A percentile compares a stretch with the other conserved stretches of the same genome.
Evolutionary conservation across 495 filamentous ascomycete genomes (phyloP).

Genomic region (Podospora comata): DNA sequence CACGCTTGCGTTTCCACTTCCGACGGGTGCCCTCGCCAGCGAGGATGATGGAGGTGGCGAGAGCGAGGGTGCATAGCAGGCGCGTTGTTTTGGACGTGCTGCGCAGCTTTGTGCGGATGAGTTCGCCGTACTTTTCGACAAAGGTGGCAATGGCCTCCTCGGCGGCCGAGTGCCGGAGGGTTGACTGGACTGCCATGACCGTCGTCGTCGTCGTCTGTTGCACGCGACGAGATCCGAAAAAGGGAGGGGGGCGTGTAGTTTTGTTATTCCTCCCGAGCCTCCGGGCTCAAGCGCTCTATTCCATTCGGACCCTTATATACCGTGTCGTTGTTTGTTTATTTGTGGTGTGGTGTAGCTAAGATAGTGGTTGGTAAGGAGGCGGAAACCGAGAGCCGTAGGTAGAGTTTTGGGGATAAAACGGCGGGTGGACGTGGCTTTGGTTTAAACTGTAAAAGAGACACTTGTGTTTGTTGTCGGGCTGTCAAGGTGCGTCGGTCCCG

Average conservation of each 20-base stretch:
- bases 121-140: slow-evolving; percentile 60
- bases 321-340: not conserved
- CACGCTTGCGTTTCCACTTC: slow-evolving; percentile 65
- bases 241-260: not conserved
- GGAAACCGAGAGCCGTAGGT: not conserved
- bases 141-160: slow-evolving; percentile 68
- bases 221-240: not conserved
- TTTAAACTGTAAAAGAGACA: slow-evolving; percentile 1
- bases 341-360: slow-evolving; percentile 3
- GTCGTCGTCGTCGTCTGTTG: not conserved
- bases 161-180: slow-evolving; percentile 60
- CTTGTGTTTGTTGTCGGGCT: slow-evolving; percentile 6
- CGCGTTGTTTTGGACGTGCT: slow-evolving; percentile 64
- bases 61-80: slow-evolving; percentile 68
- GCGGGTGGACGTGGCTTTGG: not conserved
- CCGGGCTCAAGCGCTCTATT: slow-evolving; percentile 21
- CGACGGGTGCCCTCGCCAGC: slow-evolving; percentile 70
- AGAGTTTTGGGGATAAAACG: not conserved
- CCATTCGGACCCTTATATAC: slow-evolving; percentile 19
- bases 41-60: slow-evolving; percentile 71
- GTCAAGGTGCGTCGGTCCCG: not conserved
- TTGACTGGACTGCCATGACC: slow-evolving; percentile 82
- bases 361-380: not conserved
- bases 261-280: slow-evolving; percentile 17
- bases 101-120: slow-evolving; percentile 58